Evolutionary conservation across 2,329 filamentous ascomycete genomes (phyloP).

Genomic region (Xenoacremonium recifei): DNA sequence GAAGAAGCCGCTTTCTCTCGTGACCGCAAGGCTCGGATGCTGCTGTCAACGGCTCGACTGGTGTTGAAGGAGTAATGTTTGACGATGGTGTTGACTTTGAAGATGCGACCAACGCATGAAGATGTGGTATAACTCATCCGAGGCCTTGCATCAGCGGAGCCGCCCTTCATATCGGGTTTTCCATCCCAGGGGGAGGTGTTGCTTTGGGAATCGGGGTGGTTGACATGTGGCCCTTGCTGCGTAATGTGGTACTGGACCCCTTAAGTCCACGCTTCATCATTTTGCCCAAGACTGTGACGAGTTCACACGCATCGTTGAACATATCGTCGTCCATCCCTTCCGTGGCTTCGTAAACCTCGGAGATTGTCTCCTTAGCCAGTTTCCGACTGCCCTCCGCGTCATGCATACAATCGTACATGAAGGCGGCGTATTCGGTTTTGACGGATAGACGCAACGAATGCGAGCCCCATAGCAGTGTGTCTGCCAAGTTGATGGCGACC

Average conservation of each 20-base stretch:
- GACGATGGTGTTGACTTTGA: too few relatives aligned
- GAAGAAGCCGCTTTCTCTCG: too few relatives aligned
- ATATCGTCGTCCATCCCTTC: constrained; percentile 95
- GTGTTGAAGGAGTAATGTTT: too few relatives aligned
- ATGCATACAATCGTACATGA: constrained; percentile 89
- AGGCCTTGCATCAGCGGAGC: too few relatives aligned
- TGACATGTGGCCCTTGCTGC: constrained; percentile 32
- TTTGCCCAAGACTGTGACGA: constrained; percentile 81
- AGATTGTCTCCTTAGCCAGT: constrained; percentile 78
- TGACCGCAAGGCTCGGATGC: too few relatives aligned
- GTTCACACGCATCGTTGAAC: constrained; percentile 86
- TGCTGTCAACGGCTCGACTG: too few relatives aligned
- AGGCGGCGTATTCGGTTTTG: constrained; percentile 89
- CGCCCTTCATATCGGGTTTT: constrained; percentile 39
- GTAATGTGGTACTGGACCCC: constrained; percentile 25
- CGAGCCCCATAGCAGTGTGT: constrained; percentile 76
- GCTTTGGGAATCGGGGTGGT: constrained; percentile 18
- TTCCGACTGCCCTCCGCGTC: constrained; percentile 74
- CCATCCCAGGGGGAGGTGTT: constrained; percentile 38
- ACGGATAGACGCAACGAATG: constrained; percentile 87
- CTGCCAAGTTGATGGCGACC: constrained; percentile 72
- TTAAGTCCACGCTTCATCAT: constrained; percentile 81
- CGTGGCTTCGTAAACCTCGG: constrained; percentile 85
- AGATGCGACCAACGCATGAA: too few relatives aligned
- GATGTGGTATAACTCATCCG: too few relatives aligned